Evolutionary conservation across 2,329 filamentous ascomycete species (phyloP), one percentile per base, ranked within the genome.

Genomic region (Ceratocystis variospora): DNA sequence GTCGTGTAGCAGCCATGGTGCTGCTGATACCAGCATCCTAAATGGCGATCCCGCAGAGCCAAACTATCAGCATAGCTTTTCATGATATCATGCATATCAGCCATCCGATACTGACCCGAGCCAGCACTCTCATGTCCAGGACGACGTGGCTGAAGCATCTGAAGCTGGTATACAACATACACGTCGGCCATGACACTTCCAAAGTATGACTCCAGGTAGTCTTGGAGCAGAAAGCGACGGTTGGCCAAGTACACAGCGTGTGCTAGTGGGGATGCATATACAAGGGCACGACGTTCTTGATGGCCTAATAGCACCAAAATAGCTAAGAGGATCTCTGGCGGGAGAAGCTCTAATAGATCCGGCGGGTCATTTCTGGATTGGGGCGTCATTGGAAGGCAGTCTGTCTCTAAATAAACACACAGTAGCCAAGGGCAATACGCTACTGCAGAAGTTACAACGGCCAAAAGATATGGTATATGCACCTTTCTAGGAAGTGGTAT

Each of bases 281-380:
- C 53, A 44, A 66, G 61, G 5, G 67, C 53, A 37, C 53, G 53
- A 4, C 63, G 61, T 41, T 61, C 61, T 0, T 25, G 17, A 8
- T 59, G 64, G 3, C 31, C 37, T 19, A 65, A 46, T 1, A 55
- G 28, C 3, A 19, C 19, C 3, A 68, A 50, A 17, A 68, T 44
- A 12, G 8, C n/a, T 10, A 68, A 37, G 37, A 64, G 63, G 46
- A 68, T 68, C 53, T 68, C 63, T 5, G 64, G 67, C 7, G 67
- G 67, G 19, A 68, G 67, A 57, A 41, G 53, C 59, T 66, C 67
- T 2, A 68, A 41, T 15, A 25, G 62, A 31, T 41, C 45, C 6
- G 28, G 33, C 5, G 44, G 44, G 22, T 19, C 19, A 46, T 55
- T 25, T 17, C 17, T 53, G 33, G 48, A 28, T 17, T 31, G 53